These are phyloP conservation scores for Citrus unshiu DNA, from an alignment of 345 rosid genomes.

Conservation along the genomic window DNA sequence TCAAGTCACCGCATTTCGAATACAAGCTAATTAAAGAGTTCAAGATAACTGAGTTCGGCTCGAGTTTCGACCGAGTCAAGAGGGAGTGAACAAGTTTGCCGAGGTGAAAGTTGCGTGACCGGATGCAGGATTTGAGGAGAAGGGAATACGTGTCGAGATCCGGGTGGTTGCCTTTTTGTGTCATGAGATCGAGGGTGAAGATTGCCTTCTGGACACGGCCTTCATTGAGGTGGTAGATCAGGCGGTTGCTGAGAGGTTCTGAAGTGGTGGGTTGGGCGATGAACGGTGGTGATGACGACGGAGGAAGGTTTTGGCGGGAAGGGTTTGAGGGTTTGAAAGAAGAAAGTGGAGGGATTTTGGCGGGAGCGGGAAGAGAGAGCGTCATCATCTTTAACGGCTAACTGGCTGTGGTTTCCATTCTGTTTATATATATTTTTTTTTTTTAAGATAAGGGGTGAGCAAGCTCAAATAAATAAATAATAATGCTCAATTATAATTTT, in stretches of 20 bases:
- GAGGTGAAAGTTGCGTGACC: constrained; percentile 49
- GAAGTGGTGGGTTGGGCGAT: constrained; percentile 4
- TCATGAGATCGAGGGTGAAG: constrained; percentile 46
- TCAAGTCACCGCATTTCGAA: constrained; percentile 52
- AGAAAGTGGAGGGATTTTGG: constrained; percentile 31
- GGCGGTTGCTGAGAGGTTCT: constrained; percentile 29
- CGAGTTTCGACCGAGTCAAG: constrained; percentile 35
- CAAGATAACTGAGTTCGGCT: constrained; percentile 51
- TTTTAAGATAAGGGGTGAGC: too few relatives aligned
- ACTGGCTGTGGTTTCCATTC: constrained; percentile 11
- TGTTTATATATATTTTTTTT: not conserved
- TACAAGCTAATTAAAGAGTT: constrained; percentile 74
- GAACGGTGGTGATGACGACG: constrained; percentile 4
- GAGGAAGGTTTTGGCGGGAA: constrained; percentile 24
- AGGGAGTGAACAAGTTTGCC: constrained; percentile 54
- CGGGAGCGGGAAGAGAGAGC: constrained; percentile 37
- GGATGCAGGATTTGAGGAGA: constrained; percentile 75
- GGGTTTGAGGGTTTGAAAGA: constrained; percentile 17
- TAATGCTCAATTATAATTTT: too few relatives aligned
- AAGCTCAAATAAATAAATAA: too few relatives aligned
- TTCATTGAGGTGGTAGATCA: constrained; percentile 47
- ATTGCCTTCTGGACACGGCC: constrained; percentile 56
- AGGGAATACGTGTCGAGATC: constrained; percentile 56
- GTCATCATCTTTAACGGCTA: constrained; percentile 24
- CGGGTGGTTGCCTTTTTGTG: constrained; percentile 32